Evolutionary conservation across 352 stramenopile species (phyloP), one percentile per base, ranked within the genome.

Genomic region (Globisporangium ultimum): DNA sequence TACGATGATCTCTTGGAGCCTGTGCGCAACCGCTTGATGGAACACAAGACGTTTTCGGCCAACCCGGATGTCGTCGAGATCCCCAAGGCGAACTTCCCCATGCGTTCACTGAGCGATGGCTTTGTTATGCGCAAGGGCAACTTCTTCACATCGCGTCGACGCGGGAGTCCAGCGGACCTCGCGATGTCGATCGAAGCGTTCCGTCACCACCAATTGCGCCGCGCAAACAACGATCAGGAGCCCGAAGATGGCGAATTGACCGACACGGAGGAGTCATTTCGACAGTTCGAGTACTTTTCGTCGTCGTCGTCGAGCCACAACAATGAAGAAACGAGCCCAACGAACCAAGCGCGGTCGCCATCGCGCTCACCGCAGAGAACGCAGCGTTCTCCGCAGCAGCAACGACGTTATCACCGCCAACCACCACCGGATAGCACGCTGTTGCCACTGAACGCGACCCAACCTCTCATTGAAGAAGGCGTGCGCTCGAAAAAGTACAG

Each of bases 31-130:
- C 79, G 80, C 36, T 68, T 93, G 21, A 91, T 90, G 36, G 80
- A 93, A 63, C 89, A 93, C 72, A 91, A 89, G 76, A 89, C 76
- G 12, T 91, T 93, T 41, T 89, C 80, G 14, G 74, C 75, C 9
- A 67, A 43, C 20, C 58, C 69, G 2, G 68, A 80, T 3, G 58
- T 58, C 1, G 64, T 69, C 1, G 63, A 59, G 34, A 72, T 93
- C 34, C 77, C 78, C 6, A 89, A 88, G 48, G 71, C 72, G 13
- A 90, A 52, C 53, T 93, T 91, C 54, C 80, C 81, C 0, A 61
- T 60, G 10, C 80, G 80, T 14, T 91, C 84, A 11, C 89, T 93
- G 47, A 93, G 84, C 46, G 81, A 91, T 41, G 84, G 84, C 0
- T 84, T 89, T 41, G 78, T 90, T 40, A 87, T 85, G 76, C 72